Percentiles rank a stretch among this genome's conserved stretches.
Conservation (phyloP, 805 yeast species). For the Candida sanyiensis region DNA sequence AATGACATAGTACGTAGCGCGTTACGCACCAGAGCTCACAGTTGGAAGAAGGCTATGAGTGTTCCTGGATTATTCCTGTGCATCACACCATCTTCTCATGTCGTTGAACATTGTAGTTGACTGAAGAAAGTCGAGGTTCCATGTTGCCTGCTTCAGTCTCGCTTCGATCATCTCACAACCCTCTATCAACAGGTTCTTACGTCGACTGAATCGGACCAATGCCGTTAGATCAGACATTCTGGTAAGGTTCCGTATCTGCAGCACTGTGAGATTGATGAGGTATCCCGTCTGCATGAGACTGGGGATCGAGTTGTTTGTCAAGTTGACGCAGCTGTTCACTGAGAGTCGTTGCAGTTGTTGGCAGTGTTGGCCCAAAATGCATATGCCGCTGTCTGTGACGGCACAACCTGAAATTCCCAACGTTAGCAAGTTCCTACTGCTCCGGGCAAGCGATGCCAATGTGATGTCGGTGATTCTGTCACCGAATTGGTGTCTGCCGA, state of each 20-base stretch:
- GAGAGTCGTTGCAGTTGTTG: slow-evolving; percentile 56
- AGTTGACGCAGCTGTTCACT: slow-evolving; percentile 59
- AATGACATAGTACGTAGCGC: too few relatives aligned
- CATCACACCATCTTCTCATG: slow-evolving; percentile 58
- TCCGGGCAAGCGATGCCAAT: slow-evolving; percentile 48
- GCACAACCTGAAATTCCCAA: slow-evolving; percentile 87
- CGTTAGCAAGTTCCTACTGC: slow-evolving; percentile 47
- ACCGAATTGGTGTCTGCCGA: slow-evolving; percentile 73
- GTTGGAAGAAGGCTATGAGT: too few relatives aligned
- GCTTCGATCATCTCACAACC: slow-evolving; percentile 67
- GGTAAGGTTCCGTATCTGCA: too few relatives aligned
- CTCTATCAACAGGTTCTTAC: slow-evolving; percentile 42
- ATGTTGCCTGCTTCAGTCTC: slow-evolving; percentile 55
- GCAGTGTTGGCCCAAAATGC: slow-evolving; percentile 68
- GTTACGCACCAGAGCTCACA: too few relatives aligned
- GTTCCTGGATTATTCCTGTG: too few relatives aligned
- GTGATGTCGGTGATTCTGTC: slow-evolving; percentile 67
- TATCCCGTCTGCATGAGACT: slow-evolving; percentile 63
- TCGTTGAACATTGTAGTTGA: slow-evolving; percentile 56
- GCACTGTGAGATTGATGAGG: slow-evolving; percentile 47
- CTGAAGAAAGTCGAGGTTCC: slow-evolving; percentile 47
- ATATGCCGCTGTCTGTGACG: slow-evolving; percentile 67
- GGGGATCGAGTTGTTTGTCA: slow-evolving; percentile 58
- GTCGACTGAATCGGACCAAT: slow-evolving; percentile 57
- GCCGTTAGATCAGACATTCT: slow-evolving; percentile 61